Percentiles rank a stretch among this genome's conserved stretches.
phyloP scores from a whole-genome alignment of 2,329 filamentous ascomycete genomes.

The Phaeosphaeria sp. region DNA sequence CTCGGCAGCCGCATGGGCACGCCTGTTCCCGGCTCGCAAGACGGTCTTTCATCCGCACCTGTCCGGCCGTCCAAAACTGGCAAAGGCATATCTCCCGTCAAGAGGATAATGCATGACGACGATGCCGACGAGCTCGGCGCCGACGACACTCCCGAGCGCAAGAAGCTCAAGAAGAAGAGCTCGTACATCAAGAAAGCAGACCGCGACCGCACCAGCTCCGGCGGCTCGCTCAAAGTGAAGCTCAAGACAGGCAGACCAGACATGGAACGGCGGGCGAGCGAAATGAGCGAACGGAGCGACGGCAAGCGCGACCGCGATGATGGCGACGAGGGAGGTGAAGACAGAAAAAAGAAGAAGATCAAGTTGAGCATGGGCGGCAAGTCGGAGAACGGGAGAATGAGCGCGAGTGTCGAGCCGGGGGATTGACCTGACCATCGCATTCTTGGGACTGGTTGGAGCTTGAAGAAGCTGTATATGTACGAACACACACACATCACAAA shows the following conservation, averaged over 20 bases:
- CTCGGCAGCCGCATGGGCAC: slow-evolving; percentile 52
- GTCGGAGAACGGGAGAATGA: slow-evolving; percentile 17
- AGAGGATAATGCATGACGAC: slow-evolving; percentile 32
- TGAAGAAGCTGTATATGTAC: not conserved
- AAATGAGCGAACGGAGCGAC: slow-evolving; percentile 36
- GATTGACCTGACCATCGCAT: not conserved
- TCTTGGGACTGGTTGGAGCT: not conserved
- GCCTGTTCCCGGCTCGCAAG: slow-evolving; percentile 45
- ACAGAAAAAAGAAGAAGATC: slow-evolving; percentile 48
- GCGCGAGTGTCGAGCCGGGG: slow-evolving; percentile 20
- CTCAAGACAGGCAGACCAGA: slow-evolving; percentile 40
- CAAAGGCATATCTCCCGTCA: slow-evolving; percentile 44
- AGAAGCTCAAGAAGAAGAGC: slow-evolving; percentile 59
- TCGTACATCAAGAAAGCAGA: slow-evolving; percentile 50
- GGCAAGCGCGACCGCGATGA: slow-evolving; percentile 45
- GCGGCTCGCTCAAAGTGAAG: slow-evolving; percentile 40
- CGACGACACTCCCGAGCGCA: slow-evolving; percentile 51
- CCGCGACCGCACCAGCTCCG: slow-evolving; percentile 33
- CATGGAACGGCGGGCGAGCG: slow-evolving; percentile 35
- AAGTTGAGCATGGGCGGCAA: slow-evolving; percentile 36
- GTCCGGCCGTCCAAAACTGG: slow-evolving; percentile 33
- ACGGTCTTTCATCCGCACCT: slow-evolving; percentile 17
- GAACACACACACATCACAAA: not conserved
- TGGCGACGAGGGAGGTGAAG: slow-evolving; percentile 36
- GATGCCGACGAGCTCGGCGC: slow-evolving; percentile 42